These are phyloP conservation scores for Candida ovalis DNA, from an alignment of 805 yeast genomes.

Conservation along the genomic window DNA sequence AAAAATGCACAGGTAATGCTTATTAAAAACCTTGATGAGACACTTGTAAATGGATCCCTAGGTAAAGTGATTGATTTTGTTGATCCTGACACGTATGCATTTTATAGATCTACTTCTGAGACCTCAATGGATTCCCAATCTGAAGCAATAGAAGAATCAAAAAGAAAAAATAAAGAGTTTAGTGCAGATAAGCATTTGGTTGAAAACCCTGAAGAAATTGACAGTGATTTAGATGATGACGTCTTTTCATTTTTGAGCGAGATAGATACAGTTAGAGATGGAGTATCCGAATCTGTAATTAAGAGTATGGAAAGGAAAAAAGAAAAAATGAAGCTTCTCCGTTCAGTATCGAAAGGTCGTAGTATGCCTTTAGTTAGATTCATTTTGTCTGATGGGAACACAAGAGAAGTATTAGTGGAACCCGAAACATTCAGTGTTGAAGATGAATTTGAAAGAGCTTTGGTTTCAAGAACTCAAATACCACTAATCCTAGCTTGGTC, in stretches of 20 bases:
- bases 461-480: constrained; percentile 73
- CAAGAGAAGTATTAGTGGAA: constrained; percentile 72
- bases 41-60: constrained; percentile 72
- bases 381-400: constrained; percentile 61
- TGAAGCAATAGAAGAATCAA: constrained; percentile 18
- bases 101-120: constrained; percentile 29
- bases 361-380: constrained; percentile 79
- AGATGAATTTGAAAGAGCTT: constrained; percentile 62
- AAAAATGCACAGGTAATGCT: constrained; percentile 81
- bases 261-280: constrained; percentile 5
- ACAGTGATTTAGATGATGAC: constrained; percentile 37
- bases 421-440: constrained; percentile 81
- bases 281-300: constrained; percentile 21
- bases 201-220: constrained; percentile 19
- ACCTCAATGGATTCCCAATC: constrained; percentile 14
- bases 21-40: constrained; percentile 68
- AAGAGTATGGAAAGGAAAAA: constrained; percentile 44
- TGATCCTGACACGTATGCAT: constrained; percentile 46
- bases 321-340: constrained; percentile 38
- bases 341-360: constrained; percentile 40
- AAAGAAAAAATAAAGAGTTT: constrained; percentile 14
- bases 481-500: constrained; percentile 97
- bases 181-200: constrained; percentile 9
- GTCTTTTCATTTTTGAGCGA: constrained; percentile 46
- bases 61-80: constrained; percentile 54